These are phyloP conservation scores for Blepharisma stoltei DNA, from an alignment of 73 alveolate genomes.

Conservation along the genomic window DNA sequence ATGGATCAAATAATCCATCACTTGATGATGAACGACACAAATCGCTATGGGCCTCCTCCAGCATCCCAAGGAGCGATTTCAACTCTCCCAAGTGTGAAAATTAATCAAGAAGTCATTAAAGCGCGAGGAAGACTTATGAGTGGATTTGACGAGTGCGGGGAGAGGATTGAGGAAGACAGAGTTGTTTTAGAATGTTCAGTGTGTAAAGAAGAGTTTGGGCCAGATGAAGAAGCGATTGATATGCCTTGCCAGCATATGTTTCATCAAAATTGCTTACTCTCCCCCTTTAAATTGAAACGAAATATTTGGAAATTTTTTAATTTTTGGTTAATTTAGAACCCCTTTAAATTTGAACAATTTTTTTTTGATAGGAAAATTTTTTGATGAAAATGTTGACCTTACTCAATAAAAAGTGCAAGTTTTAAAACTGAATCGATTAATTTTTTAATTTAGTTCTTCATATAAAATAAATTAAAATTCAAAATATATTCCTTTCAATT, in stretches of 20 bases:
- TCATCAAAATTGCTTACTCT: constrained; percentile 74
- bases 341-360: too few relatives aligned
- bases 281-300: too few relatives aligned
- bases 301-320: too few relatives aligned
- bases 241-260: constrained; percentile 81
- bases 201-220: constrained; percentile 72
- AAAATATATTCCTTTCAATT: too few relatives aligned
- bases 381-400: too few relatives aligned
- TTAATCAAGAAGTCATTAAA: constrained; percentile 41
- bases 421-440: too few relatives aligned
- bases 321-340: too few relatives aligned
- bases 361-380: too few relatives aligned
- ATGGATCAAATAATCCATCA: constrained; percentile 62
- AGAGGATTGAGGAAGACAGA: constrained; percentile 31
- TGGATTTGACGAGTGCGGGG: constrained; percentile 8
- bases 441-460: too few relatives aligned
- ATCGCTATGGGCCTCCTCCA: constrained; percentile 86
- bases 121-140: constrained; percentile 34
- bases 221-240: constrained; percentile 51
- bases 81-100: constrained; percentile 49
- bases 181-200: constrained; percentile 53
- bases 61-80: constrained; percentile 63
- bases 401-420: too few relatives aligned
- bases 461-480: too few relatives aligned
- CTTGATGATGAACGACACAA: constrained; percentile 65